Percentiles rank a stretch among this genome's conserved stretches.
phyloP scores from a whole-genome alignment of 352 stramenopile genomes.

The Globisporangium spinosum region DNA sequence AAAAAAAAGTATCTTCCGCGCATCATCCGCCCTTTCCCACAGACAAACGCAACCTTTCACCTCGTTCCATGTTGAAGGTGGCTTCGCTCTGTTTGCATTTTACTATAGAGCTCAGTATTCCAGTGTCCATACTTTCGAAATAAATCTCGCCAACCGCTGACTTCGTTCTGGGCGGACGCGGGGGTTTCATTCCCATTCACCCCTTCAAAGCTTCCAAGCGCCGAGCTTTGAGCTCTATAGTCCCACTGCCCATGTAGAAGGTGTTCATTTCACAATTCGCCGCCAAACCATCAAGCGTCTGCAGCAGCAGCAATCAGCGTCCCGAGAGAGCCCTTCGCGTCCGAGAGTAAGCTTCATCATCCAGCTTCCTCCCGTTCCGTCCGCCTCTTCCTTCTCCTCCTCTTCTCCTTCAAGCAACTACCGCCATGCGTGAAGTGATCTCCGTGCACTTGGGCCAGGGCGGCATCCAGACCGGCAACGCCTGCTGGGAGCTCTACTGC shows the following conservation, averaged over 20 bases:
- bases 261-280: constrained; percentile 10
- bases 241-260: not conserved
- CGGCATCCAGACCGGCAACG: constrained; percentile 85
- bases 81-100: not conserved
- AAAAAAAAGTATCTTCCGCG: not conserved
- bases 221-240: not conserved
- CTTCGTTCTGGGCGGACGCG: not conserved
- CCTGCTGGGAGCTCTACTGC: constrained; percentile 85
- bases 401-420: not conserved
- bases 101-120: not conserved
- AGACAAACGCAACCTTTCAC: not conserved
- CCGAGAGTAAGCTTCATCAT: constrained; percentile 68
- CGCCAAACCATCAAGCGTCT: constrained; percentile 3
- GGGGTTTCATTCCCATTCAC: not conserved
- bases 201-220: not conserved
- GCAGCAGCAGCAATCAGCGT: not conserved
- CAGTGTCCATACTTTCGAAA: not conserved
- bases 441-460: constrained; percentile 86
- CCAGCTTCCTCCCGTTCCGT: constrained; percentile 47
- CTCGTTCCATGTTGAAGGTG: not conserved
- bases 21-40: not conserved
- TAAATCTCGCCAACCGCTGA: not conserved
- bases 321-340: not conserved
- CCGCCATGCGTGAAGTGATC: constrained; percentile 72
- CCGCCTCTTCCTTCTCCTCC: not conserved